Conservation (phyloP, 495 filamentous ascomycete species). For the Penicillium lagena region DNA sequence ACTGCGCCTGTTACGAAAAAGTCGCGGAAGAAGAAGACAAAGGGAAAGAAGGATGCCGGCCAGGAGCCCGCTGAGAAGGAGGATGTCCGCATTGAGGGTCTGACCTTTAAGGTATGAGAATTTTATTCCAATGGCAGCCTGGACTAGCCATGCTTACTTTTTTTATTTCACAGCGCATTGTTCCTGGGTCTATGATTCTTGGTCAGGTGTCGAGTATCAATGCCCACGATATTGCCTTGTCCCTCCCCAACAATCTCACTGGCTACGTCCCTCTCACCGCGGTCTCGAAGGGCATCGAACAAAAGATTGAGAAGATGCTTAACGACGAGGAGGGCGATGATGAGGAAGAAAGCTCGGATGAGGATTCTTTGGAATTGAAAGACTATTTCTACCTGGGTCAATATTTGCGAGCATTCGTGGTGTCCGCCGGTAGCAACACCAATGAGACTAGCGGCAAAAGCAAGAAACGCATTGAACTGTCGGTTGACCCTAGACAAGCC, state of each 20-base stretch:
- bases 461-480: conserved; percentile 78
- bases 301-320: conserved; percentile 58
- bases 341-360: conserved; percentile 48
- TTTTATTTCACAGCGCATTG: conserved; percentile 54
- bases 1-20: conserved; percentile 39
- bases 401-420: conserved; percentile 80
- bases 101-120: conserved; percentile 76
- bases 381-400: conserved; percentile 76
- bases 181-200: conserved; percentile 76
- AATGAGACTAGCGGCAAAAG: conserved; percentile 57
- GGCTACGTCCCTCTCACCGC: conserved; percentile 89
- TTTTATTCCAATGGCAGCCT: background rate
- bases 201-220: conserved; percentile 82
- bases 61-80: conserved; percentile 44
- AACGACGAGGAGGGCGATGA: conserved; percentile 48
- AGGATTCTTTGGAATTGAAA: conserved; percentile 59
- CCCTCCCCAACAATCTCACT: conserved; percentile 85
- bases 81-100: conserved; percentile 67
- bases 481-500: conserved; percentile 65
- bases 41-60: conserved; percentile 42
- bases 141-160: conserved; percentile 26
- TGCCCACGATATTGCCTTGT: conserved; percentile 65
- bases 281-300: conserved; percentile 68
- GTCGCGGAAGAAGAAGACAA: conserved; percentile 39
- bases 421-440: conserved; percentile 52